Evolutionary conservation across 768 basidiomycete genomes (phyloP).

Genomic region (Neoboletus brunneissimus): DNA sequence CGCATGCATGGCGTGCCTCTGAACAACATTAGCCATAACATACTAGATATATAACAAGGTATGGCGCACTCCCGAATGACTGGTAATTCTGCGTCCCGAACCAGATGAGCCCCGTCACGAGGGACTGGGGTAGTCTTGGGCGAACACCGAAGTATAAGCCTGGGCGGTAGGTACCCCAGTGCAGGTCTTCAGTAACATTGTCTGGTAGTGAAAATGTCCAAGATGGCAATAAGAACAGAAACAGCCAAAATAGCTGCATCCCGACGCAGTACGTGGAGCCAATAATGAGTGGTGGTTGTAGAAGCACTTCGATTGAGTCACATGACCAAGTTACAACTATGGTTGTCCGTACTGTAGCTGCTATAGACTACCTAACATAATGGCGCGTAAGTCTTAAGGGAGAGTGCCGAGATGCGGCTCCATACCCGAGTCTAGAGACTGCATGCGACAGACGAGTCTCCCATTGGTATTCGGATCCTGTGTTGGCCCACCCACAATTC

Average conservation of each 20-base stretch:
- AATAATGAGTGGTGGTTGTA: neutral
- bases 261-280: neutral
- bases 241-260: slow-evolving; percentile 28
- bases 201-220: slow-evolving; percentile 16
- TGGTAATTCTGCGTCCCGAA: slow-evolving; percentile 85
- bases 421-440: no score
- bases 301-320: neutral
- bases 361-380: no score
- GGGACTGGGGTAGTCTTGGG: slow-evolving; percentile 80
- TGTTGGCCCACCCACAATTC: neutral
- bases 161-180: slow-evolving; percentile 83
- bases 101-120: slow-evolving; percentile 94
- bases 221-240: slow-evolving; percentile 24
- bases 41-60: neutral
- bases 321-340: neutral
- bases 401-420: no score
- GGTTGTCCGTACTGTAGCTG: no score
- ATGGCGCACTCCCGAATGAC: slow-evolving; percentile 59
- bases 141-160: slow-evolving; percentile 94
- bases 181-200: slow-evolving; percentile 41
- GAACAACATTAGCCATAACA: slow-evolving; percentile 2
- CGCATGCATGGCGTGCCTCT: slow-evolving; percentile 85
- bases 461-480: neutral
- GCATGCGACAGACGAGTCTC: no score
- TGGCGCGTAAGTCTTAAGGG: no score